Base-by-base conservation (phyloP, 1,284 basidiomycete genomes). In the Baeospora myosura region DNA sequence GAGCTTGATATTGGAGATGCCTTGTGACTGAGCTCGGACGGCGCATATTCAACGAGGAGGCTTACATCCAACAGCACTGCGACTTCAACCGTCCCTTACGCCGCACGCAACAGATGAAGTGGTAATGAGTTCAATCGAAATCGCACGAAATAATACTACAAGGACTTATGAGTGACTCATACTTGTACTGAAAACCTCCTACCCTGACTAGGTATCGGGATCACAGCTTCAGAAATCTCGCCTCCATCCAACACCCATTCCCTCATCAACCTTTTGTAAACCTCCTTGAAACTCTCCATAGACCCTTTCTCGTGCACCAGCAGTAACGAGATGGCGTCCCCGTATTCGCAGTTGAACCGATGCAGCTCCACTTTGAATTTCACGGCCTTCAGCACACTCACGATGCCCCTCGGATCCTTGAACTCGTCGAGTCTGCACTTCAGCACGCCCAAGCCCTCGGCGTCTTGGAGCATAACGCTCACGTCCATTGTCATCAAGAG, bases 261-360 rank as follows among this genome's bases (percentile, higher is more conserved):
- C 22, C 71, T 67, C 47, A 76, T 70, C 49, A 96, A 56, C 33
- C 76, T 68, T 46, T 72, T 76, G 55, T 79, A 87, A 26, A 93
- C 68, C 41, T 77, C 69, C 59, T 79, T 84, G 66, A 95, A 90
- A 28, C 75, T 84, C 29, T 84, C 82, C 42, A 79, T 63, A 8
- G 89, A 80, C 0, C 92, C 92, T 60, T 85, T 91, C 66, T 95
- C 92, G 53, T 90, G 82, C 11, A 88, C 70, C 44, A 94, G 59
- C 8, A 74, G 69, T 54, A 94, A 59, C 34, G 69, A 70, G 3
- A 85, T n/a, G n/a, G 73, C 2, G 72, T 72, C 12, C 69, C 67
- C 28, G 63, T 63, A 34, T 46, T 42, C 75, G 70, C 5, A 68
- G 65, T 48, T 58, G 61, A 31, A 55, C 31, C 67, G 25, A 20